phyloP scores from a whole-genome alignment of 345 rosid genomes.

The Fremontodendron californicum region DNA sequence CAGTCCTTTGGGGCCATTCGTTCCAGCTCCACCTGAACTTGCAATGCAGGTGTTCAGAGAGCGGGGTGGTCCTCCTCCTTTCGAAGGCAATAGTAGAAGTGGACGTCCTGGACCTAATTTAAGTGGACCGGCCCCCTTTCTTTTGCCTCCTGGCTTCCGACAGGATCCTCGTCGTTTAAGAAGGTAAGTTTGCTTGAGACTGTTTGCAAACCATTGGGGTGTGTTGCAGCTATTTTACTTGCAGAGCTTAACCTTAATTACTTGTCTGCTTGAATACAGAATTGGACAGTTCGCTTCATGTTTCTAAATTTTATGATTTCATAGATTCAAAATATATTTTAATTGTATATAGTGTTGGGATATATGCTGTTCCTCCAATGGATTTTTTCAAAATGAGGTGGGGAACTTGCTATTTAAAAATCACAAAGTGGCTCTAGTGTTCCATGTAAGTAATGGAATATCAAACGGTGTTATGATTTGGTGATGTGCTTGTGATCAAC shows the following conservation, averaged over 20 bases:
- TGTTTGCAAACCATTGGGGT: background rate
- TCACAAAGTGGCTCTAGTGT: background rate
- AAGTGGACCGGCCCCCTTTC: slow-evolving; percentile 71
- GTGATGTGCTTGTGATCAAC: background rate
- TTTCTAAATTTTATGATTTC: background rate
- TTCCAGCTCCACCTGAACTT: slow-evolving; percentile 96
- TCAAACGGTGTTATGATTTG: background rate
- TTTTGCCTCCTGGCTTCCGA: slow-evolving; percentile 62
- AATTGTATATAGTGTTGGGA: background rate
- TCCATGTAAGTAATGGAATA: background rate
- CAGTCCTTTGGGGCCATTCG: slow-evolving; percentile 98
- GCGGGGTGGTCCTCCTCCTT: slow-evolving; percentile 67
- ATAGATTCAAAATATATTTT: background rate
- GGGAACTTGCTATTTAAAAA: background rate
- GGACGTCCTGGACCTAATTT: slow-evolving; percentile 59
- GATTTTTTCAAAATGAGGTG: background rate
- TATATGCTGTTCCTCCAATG: background rate
- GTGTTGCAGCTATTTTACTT: background rate
- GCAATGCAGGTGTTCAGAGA: slow-evolving; percentile 94
- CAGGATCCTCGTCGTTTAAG: slow-evolving; percentile 97
- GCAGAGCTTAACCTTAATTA: background rate
- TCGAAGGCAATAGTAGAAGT: slow-evolving; percentile 77
- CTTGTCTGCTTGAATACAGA: background rate
- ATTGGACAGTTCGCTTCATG: background rate
- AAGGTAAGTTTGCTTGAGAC: slow-evolving; percentile 46